Conservation (phyloP, 2,329 filamentous ascomycete genomes). For the Fusarium succisae region DNA sequence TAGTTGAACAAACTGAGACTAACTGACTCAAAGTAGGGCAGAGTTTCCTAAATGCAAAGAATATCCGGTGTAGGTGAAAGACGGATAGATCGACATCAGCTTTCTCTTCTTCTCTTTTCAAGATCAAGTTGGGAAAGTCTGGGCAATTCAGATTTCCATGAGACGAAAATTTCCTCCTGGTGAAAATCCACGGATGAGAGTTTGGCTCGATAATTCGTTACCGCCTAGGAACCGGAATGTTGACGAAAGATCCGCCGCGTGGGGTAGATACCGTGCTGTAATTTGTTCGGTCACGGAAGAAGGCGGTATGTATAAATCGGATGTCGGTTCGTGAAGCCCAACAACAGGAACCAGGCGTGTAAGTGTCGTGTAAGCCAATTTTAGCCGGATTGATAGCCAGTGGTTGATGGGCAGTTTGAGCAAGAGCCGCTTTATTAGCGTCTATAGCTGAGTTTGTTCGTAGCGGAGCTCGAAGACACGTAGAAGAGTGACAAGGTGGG, state of each 20-base stretch:
- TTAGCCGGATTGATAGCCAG: conserved; percentile 24
- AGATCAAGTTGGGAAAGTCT: conserved; percentile 21
- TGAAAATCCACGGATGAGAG: conserved; percentile 31
- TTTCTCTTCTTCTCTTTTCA: conserved; percentile 30
- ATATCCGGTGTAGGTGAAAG: conserved; percentile 2
- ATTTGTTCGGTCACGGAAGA: conserved; percentile 31
- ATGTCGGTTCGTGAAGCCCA: conserved; percentile 21
- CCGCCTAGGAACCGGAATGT: conserved; percentile 37
- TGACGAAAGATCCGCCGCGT: conserved; percentile 38
- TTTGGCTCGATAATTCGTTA: conserved; percentile 37
- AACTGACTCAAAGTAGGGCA: conserved; percentile 16
- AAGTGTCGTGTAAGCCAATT: conserved; percentile 39
- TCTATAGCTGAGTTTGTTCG: conserved; percentile 8
- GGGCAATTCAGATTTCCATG: conserved; percentile 35
- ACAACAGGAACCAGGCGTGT: conserved; percentile 5
- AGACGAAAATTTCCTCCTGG: conserved; percentile 34
- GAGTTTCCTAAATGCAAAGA: conserved; percentile 1
- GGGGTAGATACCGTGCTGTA: conserved; percentile 40
- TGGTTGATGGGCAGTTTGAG: conserved; percentile 6
- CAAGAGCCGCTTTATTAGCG: conserved; percentile 32
- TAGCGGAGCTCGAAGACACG: not conserved
- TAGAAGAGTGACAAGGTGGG: not conserved
- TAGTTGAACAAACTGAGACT: conserved; percentile 15
- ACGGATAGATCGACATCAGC: conserved; percentile 3
- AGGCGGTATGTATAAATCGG: conserved; percentile 35